A percentile compares a stretch with the other conserved stretches of the same genome.
Evolutionary conservation across 305 asterid genomes (phyloP).

Genomic region (Fraxinus angustifolia): DNA sequence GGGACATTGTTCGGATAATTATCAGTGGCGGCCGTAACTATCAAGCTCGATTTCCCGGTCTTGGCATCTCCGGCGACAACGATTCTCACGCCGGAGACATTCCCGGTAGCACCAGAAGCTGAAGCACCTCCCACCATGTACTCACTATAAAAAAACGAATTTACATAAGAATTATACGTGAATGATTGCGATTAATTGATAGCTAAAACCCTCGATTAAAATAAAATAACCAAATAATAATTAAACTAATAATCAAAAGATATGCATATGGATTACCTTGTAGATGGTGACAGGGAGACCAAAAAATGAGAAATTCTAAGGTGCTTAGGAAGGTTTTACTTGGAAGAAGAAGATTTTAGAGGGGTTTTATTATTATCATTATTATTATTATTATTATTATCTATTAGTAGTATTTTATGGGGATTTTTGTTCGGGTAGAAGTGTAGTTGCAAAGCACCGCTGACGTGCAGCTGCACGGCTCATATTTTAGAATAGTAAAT

Average conservation of each 20-base stretch:
- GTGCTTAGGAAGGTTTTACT: background rate
- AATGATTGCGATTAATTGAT: background rate
- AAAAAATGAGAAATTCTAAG: background rate
- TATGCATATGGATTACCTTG: background rate
- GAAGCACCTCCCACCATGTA: conserved; percentile 70
- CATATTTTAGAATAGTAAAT: no score
- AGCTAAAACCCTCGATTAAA: background rate
- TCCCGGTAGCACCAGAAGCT: conserved; percentile 42
- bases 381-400: no score
- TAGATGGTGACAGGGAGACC: background rate
- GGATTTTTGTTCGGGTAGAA: background rate
- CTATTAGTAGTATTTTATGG: background rate
- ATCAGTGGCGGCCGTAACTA: conserved; percentile 78
- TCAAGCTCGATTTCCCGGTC: conserved; percentile 94
- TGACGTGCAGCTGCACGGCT: background rate
- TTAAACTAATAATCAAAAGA: background rate
- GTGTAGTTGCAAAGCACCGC: background rate
- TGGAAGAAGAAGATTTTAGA: background rate
- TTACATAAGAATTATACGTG: background rate
- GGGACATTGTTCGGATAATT: conserved; percentile 61
- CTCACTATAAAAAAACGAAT: background rate
- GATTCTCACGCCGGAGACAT: conserved; percentile 52
- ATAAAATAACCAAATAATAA: background rate
- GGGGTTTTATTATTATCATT: background rate
- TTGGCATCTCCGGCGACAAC: conserved; percentile 87